Evolutionary conservation across 345 rosid genomes (phyloP).

Genomic region (Lumnitzera racemosa): DNA sequence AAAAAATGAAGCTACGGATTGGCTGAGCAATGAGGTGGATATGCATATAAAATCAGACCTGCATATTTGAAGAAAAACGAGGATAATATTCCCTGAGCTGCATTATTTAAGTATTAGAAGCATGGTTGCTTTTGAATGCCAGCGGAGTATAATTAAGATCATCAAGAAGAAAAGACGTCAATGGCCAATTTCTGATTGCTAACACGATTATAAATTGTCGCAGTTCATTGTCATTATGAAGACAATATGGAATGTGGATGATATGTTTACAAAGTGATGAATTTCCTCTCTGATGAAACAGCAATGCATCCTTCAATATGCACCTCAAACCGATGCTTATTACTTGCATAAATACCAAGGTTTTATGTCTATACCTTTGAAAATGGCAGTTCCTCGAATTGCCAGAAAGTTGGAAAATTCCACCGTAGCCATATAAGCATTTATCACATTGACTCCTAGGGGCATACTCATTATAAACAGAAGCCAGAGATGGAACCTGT

Average conservation of each 20-base stretch:
- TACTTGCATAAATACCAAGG: background rate
- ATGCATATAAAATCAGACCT: slow-evolving; percentile 11
- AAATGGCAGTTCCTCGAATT: slow-evolving; percentile 27
- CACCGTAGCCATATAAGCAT: slow-evolving; percentile 53
- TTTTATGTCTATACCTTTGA: slow-evolving; percentile 30
- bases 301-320: too few species aligned
- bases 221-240: too few species aligned
- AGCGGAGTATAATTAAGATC: slow-evolving; percentile 11
- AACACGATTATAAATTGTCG: too few species aligned
- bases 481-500: slow-evolving; percentile 52
- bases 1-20: background rate
- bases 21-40: background rate
- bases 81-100: slow-evolving; percentile 36
- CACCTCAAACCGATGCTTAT: too few species aligned
- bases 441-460: slow-evolving; percentile 51
- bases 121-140: slow-evolving; percentile 32
- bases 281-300: too few species aligned
- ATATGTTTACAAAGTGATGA: too few species aligned
- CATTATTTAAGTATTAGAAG: slow-evolving; percentile 28
- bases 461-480: slow-evolving; percentile 55
- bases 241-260: too few species aligned
- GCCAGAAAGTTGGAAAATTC: slow-evolving; percentile 46
- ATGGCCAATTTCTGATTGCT: too few species aligned
- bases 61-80: slow-evolving; percentile 39
- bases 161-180: too few species aligned